Evolutionary conservation across 805 yeast species (phyloP), one percentile per base, ranked within the genome.

Genomic region (Sugiyamaella boreocaroliniensis): DNA sequence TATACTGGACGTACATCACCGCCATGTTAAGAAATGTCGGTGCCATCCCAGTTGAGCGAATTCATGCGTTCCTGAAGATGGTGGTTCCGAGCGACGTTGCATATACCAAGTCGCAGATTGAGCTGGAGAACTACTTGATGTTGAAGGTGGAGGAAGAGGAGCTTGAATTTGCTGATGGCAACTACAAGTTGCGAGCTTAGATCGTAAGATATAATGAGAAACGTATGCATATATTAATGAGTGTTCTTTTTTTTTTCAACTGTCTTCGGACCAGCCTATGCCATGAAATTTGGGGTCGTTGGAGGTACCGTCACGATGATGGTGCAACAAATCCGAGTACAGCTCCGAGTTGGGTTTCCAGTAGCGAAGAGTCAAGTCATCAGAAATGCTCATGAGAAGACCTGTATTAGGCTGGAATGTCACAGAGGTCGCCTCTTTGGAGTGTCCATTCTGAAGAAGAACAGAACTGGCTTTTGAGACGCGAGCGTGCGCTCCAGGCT

Each of bases 11-110:
- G 0, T 79, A 75, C 58, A 72, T 83, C 29, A 65, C 64, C 15
- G 81, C 80, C 2, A 81, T 82, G 80, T 66, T 82, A 22, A 77
- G 77, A 2, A 82, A 82, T 55, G 66, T 81, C 44, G 84, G 82
- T 0, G 59, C 76, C 1, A 61, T 79, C 57, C 76, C 80, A 2
- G 61, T 71, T 4, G 72, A 68, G 12, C 71, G 78, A 54, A 76
- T 83, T 32, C 82, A 80, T 52, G 72, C 78, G 15, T 79, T 82
- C 58, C 64, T 82, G 53, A 70, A 69, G 40, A 74, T 78, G 68
- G 71, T 80, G n/a, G 79, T 79, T 1, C 85, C 86, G 1, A 73
- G 71, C 50, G 82, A 78, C 16, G 65, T 69, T 16, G 71, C 76
- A 4, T 72, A 68, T 46, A 65, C 65, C 19, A 65, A 73, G 29